Evolutionary conservation across 2,329 filamentous ascomycete species (phyloP).

Genomic region (Tolypocladium ovalisporum): DNA sequence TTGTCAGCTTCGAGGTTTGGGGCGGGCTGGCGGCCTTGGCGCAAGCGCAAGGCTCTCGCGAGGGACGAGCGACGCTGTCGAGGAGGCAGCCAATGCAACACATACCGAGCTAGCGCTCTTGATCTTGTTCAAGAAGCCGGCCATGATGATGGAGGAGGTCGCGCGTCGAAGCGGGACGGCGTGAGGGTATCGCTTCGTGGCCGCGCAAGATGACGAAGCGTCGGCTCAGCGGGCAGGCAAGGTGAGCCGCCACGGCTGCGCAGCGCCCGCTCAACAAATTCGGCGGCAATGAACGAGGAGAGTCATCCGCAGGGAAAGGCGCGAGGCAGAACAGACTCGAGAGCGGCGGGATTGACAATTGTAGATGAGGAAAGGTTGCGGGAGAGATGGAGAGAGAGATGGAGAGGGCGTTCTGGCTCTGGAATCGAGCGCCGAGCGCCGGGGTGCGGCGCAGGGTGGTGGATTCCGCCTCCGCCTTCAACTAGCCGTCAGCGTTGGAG

Average conservation of each 20-base stretch:
- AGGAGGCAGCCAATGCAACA: constrained; percentile 10
- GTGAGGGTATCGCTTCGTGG: background rate
- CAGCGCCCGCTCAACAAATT: constrained; percentile 21
- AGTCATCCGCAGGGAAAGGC: constrained; percentile 1
- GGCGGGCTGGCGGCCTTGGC: constrained; percentile 6
- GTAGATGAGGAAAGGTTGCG: no score
- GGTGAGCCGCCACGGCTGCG: constrained; percentile 21
- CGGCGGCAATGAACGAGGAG: constrained; percentile 11
- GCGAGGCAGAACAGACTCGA: background rate
- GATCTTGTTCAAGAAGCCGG: constrained; percentile 48
- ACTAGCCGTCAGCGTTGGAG: background rate
- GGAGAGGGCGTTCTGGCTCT: background rate
- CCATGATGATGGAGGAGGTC: constrained; percentile 29
- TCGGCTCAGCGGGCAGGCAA: constrained; percentile 7
- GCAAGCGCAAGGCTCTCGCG: background rate
- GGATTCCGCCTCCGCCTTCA: background rate
- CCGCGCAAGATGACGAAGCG: constrained; percentile 1
- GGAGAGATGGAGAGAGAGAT: background rate
- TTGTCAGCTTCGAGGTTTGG: constrained; percentile 18
- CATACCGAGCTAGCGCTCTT: constrained; percentile 44
- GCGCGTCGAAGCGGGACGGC: constrained; percentile 7
- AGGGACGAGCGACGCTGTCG: background rate
- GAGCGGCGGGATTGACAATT: background rate
- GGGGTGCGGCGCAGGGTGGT: background rate
- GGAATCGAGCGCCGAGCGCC: background rate